Evolutionary conservation across 2,329 filamentous ascomycete genomes (phyloP), one percentile per base, ranked within the genome.

Genomic region (Botryosphaeria dothidea): DNA sequence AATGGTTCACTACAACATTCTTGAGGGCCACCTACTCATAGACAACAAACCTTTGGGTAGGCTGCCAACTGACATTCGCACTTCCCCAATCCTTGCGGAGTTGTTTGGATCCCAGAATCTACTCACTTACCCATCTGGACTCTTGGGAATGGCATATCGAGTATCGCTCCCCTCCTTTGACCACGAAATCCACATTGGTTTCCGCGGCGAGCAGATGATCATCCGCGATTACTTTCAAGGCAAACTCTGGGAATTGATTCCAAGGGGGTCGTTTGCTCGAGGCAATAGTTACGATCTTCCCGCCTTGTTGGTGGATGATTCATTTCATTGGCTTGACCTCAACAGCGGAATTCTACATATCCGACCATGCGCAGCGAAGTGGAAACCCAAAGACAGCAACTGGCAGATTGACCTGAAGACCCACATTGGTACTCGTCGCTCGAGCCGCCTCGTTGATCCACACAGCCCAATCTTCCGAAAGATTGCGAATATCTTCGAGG

Each of bases 241-340:
- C 1, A 51, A 63, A 0, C 25, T 79, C 0, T 69, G 79, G 1
- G 79, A 83, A 60, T 70, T 74, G 2, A 66, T 84, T 13, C 74
- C 76, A 1, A 51, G 58, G 0, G 13, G 65, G 0, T 38, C 76
- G 0, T 78, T 82, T 43, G 38, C 61, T 2, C 52, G 62, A 0
- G 54, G 19, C 2, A 4, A 4, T 7, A 63, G 34, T 2, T n/a
- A 75, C 36, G 86, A 88, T 67, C 73, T 90, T 0, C 88, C 88
- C 0, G 68, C 68, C 0, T 71, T 78, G 0, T 75, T 91, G 0
- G 67, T 88, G 0, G 72, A 83, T 0, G 74, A 81, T 5, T 89
- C 84, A 60, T 77, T 84, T 0, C 88, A 91, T 67, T 90, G 87
- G 86, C 74, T 90, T 3, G 78, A 90, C 43, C 15, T 88, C 0